Evolutionary conservation across 2,329 filamentous ascomycete species (phyloP).

Genomic region (Aspergillus quadrilineatus): DNA sequence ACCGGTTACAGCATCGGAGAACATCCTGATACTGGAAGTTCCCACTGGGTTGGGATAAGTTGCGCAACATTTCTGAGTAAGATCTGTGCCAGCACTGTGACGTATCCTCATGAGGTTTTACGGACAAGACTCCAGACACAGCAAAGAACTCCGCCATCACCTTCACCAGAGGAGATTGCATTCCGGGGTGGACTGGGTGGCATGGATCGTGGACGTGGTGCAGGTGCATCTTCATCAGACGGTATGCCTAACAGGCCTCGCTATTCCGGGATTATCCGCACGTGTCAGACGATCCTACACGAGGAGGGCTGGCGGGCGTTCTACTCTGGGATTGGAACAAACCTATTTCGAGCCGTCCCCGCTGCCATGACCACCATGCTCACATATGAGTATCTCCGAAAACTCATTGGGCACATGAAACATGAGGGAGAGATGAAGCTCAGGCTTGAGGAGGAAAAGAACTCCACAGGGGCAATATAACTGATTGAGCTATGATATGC

Average conservation of each 20-base stretch:
- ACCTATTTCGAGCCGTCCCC: conserved; percentile 93
- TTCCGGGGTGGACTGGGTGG: conserved; percentile 44
- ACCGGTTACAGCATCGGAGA: conserved; percentile 87
- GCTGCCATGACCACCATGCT: conserved; percentile 97
- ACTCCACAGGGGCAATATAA: conserved; percentile 23
- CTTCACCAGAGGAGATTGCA: conserved; percentile 53
- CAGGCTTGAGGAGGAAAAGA: conserved; percentile 21
- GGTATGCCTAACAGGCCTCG: conserved; percentile 55
- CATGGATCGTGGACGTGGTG: conserved; percentile 47
- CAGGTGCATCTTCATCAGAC: conserved; percentile 51
- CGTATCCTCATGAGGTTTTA: conserved; percentile 96
- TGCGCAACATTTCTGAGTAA: conserved; percentile 91
- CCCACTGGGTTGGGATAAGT: conserved; percentile 80
- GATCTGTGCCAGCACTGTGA: conserved; percentile 87
- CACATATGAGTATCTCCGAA: conserved; percentile 80
- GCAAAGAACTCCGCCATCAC: conserved; percentile 59
- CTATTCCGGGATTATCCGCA: conserved; percentile 78
- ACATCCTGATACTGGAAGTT: conserved; percentile 58
- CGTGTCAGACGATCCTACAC: conserved; percentile 76
- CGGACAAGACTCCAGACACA: conserved; percentile 93
- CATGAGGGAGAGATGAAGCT: conserved; percentile 48
- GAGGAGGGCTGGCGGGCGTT: conserved; percentile 97
- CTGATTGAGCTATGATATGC: conserved; percentile 9
- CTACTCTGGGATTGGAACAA: conserved; percentile 95
- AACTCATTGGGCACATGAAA: conserved; percentile 54